Base-by-base conservation (phyloP, 2,329 filamentous ascomycete species). In the Elsinoe fawcettii region DNA sequence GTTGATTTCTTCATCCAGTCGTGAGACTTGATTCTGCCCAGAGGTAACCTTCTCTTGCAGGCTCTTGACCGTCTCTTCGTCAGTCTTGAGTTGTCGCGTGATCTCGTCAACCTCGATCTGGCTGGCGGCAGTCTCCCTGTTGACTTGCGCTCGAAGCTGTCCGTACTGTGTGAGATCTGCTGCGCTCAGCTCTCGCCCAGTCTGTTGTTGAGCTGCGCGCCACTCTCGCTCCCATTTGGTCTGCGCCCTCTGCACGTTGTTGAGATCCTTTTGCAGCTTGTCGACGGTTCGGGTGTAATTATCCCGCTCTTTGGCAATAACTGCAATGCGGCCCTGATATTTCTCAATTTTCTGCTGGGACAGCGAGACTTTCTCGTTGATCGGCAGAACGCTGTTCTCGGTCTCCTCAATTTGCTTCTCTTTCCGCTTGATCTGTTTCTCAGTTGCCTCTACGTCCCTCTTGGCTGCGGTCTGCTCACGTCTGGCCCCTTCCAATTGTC, bases 81-180 rank as follows among this genome's bases (percentile, higher is more conserved):
- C 91, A 0, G 90, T 93, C 72, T 92, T 96, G 60, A 90, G 80
- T 67, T 96, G 90, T 20, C 91, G 89, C 58, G 84, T 81, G n/a
- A 96, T 80, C 61, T 90, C 89, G 71, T 95, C 88, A 37, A 96
- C 79, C 63, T 89, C 88, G 62, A 86, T 81, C 67, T 93, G 88
- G 64, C 95, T 88, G 7, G 82, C 80, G 6, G 90, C 87, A 25
- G 89, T 87, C 62, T 86, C 87, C 63, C 88, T 85, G 70, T 88
- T 90, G 60, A 95, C 89, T 66, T 96, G 87, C 62, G 88, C 84
- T 59, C 87, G 87, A 47, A 99, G 82, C 43, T 80, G 80, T 66
- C 90, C 90, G 74, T 96, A 96, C 70, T 96, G 90, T 66, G 90
- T 89, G 58, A 92, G 82, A 71, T 99, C 93, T 12, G 83, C 81